phyloP scores from a whole-genome alignment of 2,329 filamentous ascomycete species.

The Alternaria incomplexa region DNA sequence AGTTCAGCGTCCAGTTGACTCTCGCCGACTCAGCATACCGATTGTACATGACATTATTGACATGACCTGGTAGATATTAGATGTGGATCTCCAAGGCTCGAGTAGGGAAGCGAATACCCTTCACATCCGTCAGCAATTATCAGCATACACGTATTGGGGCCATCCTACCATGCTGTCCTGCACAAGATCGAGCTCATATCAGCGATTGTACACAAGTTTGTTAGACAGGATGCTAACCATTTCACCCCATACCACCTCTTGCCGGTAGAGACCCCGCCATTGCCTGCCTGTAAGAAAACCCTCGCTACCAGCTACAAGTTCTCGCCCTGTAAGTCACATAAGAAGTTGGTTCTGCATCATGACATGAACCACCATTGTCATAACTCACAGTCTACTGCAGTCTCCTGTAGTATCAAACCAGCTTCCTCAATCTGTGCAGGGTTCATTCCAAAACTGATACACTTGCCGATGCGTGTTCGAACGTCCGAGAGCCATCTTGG shows the following conservation, averaged over 20 bases:
- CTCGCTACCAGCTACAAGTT: conserved; percentile 74
- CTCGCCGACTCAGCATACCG: conserved; percentile 83
- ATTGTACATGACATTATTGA: conserved; percentile 86
- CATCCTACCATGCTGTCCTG: conserved; percentile 62
- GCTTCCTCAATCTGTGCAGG: conserved; percentile 64
- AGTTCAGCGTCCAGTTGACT: conserved; percentile 77
- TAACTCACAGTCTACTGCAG: conserved; percentile 65
- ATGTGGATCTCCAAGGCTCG: conserved; percentile 2
- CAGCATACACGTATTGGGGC: neutral
- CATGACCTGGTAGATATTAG: conserved; percentile 64
- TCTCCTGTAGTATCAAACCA: conserved; percentile 62
- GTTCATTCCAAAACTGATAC: conserved; percentile 75
- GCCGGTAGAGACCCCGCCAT: conserved; percentile 67
- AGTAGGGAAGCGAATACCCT: conserved; percentile 14
- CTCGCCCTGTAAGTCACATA: conserved; percentile 54
- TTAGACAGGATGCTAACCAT: conserved; percentile 64
- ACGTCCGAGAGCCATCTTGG: conserved; percentile 74
- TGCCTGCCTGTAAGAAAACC: conserved; percentile 72
- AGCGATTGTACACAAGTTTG: conserved; percentile 19
- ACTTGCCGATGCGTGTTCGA: conserved; percentile 72
- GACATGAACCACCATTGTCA: neutral
- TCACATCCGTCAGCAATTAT: conserved; percentile 4
- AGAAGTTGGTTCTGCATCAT: neutral
- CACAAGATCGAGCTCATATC: conserved; percentile 25
- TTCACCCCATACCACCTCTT: conserved; percentile 82